Base-by-base conservation (phyloP, 257 asterid species). In the Gardenia jasminoides region DNA sequence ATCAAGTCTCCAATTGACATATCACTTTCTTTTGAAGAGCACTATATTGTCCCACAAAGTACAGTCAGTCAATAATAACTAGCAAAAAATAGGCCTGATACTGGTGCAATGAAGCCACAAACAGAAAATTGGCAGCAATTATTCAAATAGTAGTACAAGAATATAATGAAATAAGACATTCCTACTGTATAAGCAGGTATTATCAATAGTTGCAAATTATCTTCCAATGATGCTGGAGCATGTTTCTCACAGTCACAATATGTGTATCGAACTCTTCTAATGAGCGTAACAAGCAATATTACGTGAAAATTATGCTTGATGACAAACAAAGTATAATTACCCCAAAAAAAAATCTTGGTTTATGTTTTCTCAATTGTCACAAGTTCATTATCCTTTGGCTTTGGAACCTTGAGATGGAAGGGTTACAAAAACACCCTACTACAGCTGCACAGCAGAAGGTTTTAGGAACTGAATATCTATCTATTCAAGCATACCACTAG, bases 1-100 rank as follows among this genome's bases (percentile, higher is more conserved):
- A 94, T 85, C 87, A 94, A 89, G 82, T 92, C 99, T 19, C 73
- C 82, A 13, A 84, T 80, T 30, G 90, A 85, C 84, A 80, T 78
- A 85, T 80, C 88, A 33, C 75, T 80, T 80, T 86, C 95, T 92
- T 86, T 92, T 70, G 89, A 84, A 76, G 96, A 82, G 90, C 96
- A 90, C 97, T 89, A 80, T 52, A 77, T 74, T 76, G 68, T 43
- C 76, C 41, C 78, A 78, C 15, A 74, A 15, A 20, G 36, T 30
- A 28, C n/a, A 41, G 59, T 39, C 50, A 81, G 26, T 28, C 43
- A 62, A 20, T 41, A 41, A 58, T 31, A 31, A 77, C 39, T 12
- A 31, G 19, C 30, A 52, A 2, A 39, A 30, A 64, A 1, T 16
- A 73, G 30, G 20, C 30, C 66, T 43, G 11, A 31, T 10, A 16